Evolutionary conservation across 2,329 filamentous ascomycete genomes (phyloP).

Genomic region (Trichoderma brevicompactum): DNA sequence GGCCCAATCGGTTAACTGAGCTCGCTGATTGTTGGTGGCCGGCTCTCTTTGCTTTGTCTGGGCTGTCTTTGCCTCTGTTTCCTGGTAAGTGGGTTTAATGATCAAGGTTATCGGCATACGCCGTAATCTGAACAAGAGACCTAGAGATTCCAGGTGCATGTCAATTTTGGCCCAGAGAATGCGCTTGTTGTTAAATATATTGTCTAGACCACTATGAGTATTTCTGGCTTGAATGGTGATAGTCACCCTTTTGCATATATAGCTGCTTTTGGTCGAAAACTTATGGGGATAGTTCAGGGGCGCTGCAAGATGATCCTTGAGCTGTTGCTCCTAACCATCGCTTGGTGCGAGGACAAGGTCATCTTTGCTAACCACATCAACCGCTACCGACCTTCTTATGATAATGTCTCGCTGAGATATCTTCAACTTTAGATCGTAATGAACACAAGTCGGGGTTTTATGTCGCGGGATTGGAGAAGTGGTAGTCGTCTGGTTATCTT

Average conservation of each 20-base stretch:
- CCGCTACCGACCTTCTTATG: neutral
- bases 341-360: neutral
- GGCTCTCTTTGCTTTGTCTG: neutral
- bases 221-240: neutral
- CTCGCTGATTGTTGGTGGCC: neutral
- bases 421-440: slow-evolving; percentile 35
- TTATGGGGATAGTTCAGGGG: neutral
- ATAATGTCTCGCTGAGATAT: slow-evolving; percentile 32
- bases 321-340: neutral
- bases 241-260: neutral
- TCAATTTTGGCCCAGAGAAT: neutral
- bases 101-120: neutral
- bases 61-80: too few relatives aligned
- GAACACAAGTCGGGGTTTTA: slow-evolving; percentile 25
- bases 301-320: neutral
- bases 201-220: neutral
- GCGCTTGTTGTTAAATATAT: neutral
- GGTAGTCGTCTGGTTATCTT: neutral
- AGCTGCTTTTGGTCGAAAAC: neutral
- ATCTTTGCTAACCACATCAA: too few relatives aligned
- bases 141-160: neutral
- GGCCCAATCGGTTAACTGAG: too few relatives aligned
- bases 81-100: too few relatives aligned
- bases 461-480: slow-evolving; percentile 32
- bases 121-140: neutral